A percentile compares a stretch with the other conserved stretches of the same genome.
These are phyloP conservation scores for Diaporthe longicolla DNA, from an alignment of 2,329 filamentous ascomycete species.

Conservation along the genomic window DNA sequence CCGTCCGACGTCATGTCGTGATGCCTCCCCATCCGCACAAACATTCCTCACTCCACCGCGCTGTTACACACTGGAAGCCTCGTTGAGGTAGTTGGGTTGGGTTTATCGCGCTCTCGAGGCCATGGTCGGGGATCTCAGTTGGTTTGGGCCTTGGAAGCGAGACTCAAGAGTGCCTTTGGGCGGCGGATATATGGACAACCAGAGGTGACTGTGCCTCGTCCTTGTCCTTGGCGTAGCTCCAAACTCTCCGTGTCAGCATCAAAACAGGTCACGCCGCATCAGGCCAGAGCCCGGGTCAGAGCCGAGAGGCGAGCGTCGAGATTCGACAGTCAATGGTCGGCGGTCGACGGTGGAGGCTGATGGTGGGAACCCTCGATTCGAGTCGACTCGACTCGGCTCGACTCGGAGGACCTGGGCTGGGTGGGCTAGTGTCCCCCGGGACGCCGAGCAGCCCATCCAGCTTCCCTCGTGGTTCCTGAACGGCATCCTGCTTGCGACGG, in stretches of 20 bases:
- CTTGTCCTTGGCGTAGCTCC: not conserved
- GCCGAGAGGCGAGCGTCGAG: not conserved
- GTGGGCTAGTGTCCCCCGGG: constrained; percentile 2
- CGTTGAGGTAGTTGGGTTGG: not conserved
- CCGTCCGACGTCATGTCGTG: constrained; percentile 12
- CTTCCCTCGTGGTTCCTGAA: not conserved
- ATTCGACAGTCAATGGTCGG: too few relatives aligned
- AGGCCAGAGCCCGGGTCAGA: not conserved
- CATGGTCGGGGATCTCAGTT: not conserved
- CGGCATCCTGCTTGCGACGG: constrained; percentile 22
- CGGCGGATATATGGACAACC: not conserved
- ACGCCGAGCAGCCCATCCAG: constrained; percentile 14
- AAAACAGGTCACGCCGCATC: not conserved
- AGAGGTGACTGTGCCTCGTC: not conserved
- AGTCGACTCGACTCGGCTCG: not conserved
- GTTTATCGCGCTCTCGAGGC: not conserved
- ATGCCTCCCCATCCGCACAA: constrained; percentile 4
- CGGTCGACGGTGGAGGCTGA: not conserved
- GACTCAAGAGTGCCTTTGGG: not conserved
- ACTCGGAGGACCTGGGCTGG: not conserved
- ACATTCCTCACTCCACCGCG: not conserved
- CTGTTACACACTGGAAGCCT: constrained; percentile 5
- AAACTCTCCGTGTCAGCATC: constrained; percentile 9
- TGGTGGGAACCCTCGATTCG: not conserved
- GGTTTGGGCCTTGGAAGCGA: not conserved